Evolutionary conservation across 2,329 filamentous ascomycete species (phyloP), one percentile per base, ranked within the genome.

Genomic region (Botrytis byssoidea): DNA sequence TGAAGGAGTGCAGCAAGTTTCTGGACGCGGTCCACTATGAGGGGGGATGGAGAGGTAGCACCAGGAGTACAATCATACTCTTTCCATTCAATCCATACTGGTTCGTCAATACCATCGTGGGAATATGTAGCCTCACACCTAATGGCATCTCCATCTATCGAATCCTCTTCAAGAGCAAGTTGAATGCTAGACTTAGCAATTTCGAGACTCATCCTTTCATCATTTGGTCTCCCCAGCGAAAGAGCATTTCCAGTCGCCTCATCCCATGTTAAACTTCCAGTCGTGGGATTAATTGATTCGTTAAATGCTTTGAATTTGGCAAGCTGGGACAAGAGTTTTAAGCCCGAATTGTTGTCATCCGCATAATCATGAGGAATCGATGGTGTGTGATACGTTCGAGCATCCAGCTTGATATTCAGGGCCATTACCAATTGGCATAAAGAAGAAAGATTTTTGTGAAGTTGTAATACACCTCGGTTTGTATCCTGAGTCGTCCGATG

Each of bases 221-320:
- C 71, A 35, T 75, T 55, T 1, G 75, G 74, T 32, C 77, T 81
- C 3, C 81, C 81, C 16, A 86, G 81, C 37, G 84, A 83, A 1
- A 86, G 81, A 68, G 81, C 83, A 74, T 78, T 79, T 32, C 81
- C 82, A 10, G 82, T 82, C 2, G 79, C 79, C 32, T 84, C 81
- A 70, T 85, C 84, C 74, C 81, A 77, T 1, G 77, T 76, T 20
- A 79, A 79, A 4, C 72, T 76, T 37, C 81, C 81, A 8, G 71
- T 72, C 20, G 70, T 66, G n/a, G 70, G 46, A 65, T 85, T 84
- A 48, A 86, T 83, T 3, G 83, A 83, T 76, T 85, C 83, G 61
- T 86, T 86, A 76, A 86, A 86, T 3, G 85, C 85, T 75, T 86
- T 86, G 81, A 86, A 86, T 75, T 85, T 85, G 77, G 85, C 85